phyloP scores from a whole-genome alignment of 257 asterid genomes.

The Salvia splendens region DNA sequence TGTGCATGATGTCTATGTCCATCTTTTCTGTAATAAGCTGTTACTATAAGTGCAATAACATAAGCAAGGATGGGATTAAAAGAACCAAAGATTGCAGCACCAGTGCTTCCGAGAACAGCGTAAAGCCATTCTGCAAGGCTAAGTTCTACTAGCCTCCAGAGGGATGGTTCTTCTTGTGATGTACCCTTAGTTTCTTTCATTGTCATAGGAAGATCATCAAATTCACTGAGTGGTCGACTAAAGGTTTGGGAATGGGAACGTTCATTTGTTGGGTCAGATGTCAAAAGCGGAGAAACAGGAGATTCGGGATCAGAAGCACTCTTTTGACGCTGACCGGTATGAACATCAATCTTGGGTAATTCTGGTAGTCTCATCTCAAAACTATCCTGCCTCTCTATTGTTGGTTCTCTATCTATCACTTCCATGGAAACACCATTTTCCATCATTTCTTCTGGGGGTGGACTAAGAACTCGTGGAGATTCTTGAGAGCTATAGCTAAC shows the following conservation, averaged over 20 bases:
- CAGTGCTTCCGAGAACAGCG: conserved; percentile 95
- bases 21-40: conserved; percentile 72
- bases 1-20: conserved; percentile 49
- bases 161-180: conserved; percentile 71
- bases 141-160: conserved; percentile 96
- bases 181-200: conserved; percentile 53
- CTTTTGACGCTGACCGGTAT: conserved; percentile 69
- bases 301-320: conserved; percentile 90
- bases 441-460: conserved; percentile 84
- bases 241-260: conserved; percentile 98
- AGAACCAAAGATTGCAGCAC: conserved; percentile 97
- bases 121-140: conserved; percentile 99
- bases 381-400: conserved; percentile 95
- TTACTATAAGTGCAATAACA: conserved; percentile 80
- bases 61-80: conserved; percentile 94
- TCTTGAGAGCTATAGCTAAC: conserved; percentile 67
- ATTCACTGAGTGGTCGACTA: conserved; percentile 77
- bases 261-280: conserved; percentile 95
- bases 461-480: conserved; percentile 76
- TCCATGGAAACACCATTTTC: conserved; percentile 74
- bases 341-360: conserved; percentile 92
- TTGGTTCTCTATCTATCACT: conserved; percentile 73
- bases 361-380: conserved; percentile 95
- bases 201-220: conserved; percentile 53
- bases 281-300: conserved; percentile 98